phyloP scores from a whole-genome alignment of 495 filamentous ascomycete genomes.

The Rostrohypoxylon terebratum region DNA sequence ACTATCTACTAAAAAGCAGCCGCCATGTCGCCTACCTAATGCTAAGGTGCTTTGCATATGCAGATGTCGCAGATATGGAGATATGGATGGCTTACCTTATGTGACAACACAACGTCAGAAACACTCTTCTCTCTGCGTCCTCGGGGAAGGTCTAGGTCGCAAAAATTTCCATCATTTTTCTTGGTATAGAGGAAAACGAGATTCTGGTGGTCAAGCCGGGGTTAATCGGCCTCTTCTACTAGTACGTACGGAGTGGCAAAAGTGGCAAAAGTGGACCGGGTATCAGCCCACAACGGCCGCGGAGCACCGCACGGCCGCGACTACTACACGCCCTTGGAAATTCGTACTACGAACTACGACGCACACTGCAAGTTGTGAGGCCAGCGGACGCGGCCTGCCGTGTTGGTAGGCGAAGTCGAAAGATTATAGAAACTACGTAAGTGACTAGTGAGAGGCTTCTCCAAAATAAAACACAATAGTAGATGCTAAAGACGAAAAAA shows the following conservation, averaged over 20 bases:
- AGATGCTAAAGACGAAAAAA: constrained; percentile 11
- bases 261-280: constrained; percentile 39
- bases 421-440: constrained; percentile 10
- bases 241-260: constrained; percentile 23
- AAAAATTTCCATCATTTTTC: neutral
- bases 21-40: neutral
- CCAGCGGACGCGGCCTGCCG: constrained; percentile 16
- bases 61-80: constrained; percentile 3
- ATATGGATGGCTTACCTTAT: neutral
- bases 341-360: constrained; percentile 16
- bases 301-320: constrained; percentile 19
- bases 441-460: constrained; percentile 3
- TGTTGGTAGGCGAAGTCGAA: constrained; percentile 11
- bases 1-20: constrained; percentile 27
- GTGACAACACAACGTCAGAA: neutral
- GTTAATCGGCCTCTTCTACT: constrained; percentile 6
- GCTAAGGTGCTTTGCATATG: constrained; percentile 34
- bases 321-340: constrained; percentile 1
- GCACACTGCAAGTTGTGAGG: constrained; percentile 24
- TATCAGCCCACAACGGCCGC: constrained; percentile 32
- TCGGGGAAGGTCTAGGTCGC: neutral
- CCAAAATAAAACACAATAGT: neutral
- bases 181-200: neutral
- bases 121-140: neutral
- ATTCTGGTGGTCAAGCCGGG: constrained; percentile 2